Evolutionary conservation across 2,329 filamentous ascomycete species (phyloP).

Genomic region (Helotiales sp.): DNA sequence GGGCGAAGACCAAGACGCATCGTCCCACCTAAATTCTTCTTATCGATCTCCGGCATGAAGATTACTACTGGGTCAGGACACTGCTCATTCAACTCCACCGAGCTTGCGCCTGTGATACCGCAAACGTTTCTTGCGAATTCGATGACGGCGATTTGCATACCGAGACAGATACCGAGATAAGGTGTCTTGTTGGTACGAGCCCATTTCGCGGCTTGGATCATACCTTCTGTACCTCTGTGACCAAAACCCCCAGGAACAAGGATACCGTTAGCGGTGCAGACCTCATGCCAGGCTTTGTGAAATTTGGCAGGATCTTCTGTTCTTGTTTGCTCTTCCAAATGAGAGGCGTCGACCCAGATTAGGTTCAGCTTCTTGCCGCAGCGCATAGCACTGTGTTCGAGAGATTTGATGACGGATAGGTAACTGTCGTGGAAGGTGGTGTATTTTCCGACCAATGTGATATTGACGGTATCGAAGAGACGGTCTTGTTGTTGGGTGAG

Average conservation of each 20-base stretch:
- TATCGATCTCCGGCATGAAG: slow-evolving; percentile 88
- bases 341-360: slow-evolving; percentile 79
- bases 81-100: slow-evolving; percentile 34
- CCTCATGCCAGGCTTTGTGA: slow-evolving; percentile 82
- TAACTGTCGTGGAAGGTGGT: slow-evolving; percentile 83
- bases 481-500: slow-evolving; percentile 68
- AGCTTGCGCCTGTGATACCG: slow-evolving; percentile 50
- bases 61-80: slow-evolving; percentile 58
- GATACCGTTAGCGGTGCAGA: slow-evolving; percentile 68
- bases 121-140: slow-evolving; percentile 81
- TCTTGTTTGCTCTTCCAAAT: slow-evolving; percentile 70
- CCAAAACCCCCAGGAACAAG: slow-evolving; percentile 66
- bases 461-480: slow-evolving; percentile 68
- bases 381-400: slow-evolving; percentile 90
- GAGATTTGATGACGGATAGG: slow-evolving; percentile 77
- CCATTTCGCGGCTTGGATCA: slow-evolving; percentile 86
- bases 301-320: slow-evolving; percentile 67
- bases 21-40: slow-evolving; percentile 76
- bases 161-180: slow-evolving; percentile 84
- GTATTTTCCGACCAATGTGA: slow-evolving; percentile 93
- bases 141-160: slow-evolving; percentile 78
- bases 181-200: slow-evolving; percentile 79
- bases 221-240: slow-evolving; percentile 78
- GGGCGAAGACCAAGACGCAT: slow-evolving; percentile 81
- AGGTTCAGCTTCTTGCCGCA: slow-evolving; percentile 78